Percentiles rank a stretch among this genome's conserved stretches.
These are phyloP conservation scores for Rosa lucieae DNA, from an alignment of 306 rosid genomes.

Conservation along the genomic window DNA sequence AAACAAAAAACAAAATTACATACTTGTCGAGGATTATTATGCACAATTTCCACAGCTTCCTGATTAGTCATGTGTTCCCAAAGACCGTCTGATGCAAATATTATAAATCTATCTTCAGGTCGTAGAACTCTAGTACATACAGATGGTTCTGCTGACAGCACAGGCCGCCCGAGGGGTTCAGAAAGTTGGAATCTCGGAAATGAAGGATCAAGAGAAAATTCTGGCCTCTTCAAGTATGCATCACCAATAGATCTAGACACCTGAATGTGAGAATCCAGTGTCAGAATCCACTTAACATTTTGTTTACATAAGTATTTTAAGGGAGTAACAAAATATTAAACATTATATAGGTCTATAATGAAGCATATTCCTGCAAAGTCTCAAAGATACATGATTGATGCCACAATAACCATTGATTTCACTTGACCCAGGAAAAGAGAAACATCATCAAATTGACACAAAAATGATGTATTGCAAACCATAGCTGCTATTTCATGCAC, in stretches of 20 bases:
- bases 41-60: conserved; percentile 74
- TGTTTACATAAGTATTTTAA: conserved; percentile 9
- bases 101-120: conserved; percentile 66
- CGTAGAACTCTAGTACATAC: conserved; percentile 55
- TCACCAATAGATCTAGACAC: conserved; percentile 94
- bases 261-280: conserved; percentile 37
- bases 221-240: conserved; percentile 82
- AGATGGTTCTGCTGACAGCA: conserved; percentile 81
- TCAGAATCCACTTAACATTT: background rate
- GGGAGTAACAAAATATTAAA: background rate
- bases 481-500: background rate
- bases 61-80: conserved; percentile 85
- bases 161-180: conserved; percentile 72
- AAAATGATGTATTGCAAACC: background rate
- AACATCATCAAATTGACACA: background rate
- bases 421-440: background rate
- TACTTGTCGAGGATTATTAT: conserved; percentile 65
- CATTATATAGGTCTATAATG: background rate
- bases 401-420: background rate
- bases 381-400: conserved; percentile 11
- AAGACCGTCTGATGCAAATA: conserved; percentile 92
- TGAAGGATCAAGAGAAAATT: conserved; percentile 77
- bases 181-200: conserved; percentile 72
- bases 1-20: conserved; percentile 3
- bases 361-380: background rate